Evolutionary conservation across 768 basidiomycete genomes (phyloP).

Genomic region (Mycena leptocephala): DNA sequence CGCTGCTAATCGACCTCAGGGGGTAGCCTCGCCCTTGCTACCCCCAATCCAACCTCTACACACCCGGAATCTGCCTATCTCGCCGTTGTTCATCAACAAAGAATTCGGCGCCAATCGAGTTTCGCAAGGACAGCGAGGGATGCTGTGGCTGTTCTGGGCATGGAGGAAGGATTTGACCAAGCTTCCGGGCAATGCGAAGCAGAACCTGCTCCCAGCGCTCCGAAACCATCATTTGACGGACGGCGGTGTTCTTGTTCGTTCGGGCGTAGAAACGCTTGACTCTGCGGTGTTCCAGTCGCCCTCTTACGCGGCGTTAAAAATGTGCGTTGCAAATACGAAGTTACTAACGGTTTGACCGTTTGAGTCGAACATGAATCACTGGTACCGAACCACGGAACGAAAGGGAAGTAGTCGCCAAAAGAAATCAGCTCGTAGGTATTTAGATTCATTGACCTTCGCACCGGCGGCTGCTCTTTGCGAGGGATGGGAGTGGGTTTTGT

Average conservation of each 20-base stretch:
- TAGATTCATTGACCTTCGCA: slow-evolving; percentile 43
- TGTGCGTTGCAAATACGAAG: not conserved
- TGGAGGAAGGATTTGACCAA: no score
- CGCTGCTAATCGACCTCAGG: no score
- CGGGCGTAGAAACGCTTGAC: slow-evolving; percentile 34
- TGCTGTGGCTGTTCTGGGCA: no score
- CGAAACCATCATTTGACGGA: slow-evolving; percentile 38
- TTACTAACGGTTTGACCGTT: no score
- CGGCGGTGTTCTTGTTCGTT: slow-evolving; percentile 47
- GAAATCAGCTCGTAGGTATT: slow-evolving; percentile 52
- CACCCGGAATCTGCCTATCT: no score
- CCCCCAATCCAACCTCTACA: no score
- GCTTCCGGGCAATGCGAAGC: not conserved
- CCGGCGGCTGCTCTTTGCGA: not conserved
- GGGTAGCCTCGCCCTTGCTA: no score
- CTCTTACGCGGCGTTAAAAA: slow-evolving; percentile 30
- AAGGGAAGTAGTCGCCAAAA: slow-evolving; percentile 40
- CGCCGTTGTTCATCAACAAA: no score
- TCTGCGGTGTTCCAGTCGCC: slow-evolving; percentile 52
- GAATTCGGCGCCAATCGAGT: no score
- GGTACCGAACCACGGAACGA: slow-evolving; percentile 31
- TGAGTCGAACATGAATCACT: slow-evolving; percentile 19
- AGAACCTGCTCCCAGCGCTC: slow-evolving; percentile 18
- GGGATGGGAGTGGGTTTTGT: not conserved
- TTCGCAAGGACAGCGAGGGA: no score